Evolutionary conservation across 768 basidiomycete genomes (phyloP).

Genomic region (Rhizopogon vesiculosus): DNA sequence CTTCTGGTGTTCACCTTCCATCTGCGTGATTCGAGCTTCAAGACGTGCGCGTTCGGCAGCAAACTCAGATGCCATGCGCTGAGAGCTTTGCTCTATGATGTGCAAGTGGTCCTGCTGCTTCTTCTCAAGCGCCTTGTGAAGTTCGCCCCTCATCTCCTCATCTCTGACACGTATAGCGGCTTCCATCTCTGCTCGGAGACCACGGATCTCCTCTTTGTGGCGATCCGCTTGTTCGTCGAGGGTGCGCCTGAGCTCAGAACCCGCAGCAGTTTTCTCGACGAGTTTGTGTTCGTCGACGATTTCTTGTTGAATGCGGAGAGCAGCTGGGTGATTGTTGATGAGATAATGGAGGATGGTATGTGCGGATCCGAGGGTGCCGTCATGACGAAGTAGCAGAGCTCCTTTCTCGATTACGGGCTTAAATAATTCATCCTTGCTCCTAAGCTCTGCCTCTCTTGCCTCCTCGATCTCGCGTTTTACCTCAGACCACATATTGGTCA

Average conservation of each 20-base stretch:
- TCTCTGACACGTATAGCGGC: slow-evolving; percentile 40
- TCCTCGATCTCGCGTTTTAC: slow-evolving; percentile 33
- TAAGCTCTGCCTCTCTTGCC: slow-evolving; percentile 42
- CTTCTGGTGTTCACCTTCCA: slow-evolving; percentile 3
- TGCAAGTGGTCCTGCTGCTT: slow-evolving; percentile 40
- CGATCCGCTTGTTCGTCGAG: slow-evolving; percentile 41
- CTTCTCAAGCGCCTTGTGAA: slow-evolving; percentile 38
- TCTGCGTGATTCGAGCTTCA: not conserved
- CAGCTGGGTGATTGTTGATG: slow-evolving; percentile 32
- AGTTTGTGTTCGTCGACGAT: slow-evolving; percentile 44
- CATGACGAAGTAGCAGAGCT: slow-evolving; percentile 38
- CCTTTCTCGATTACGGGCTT: slow-evolving; percentile 47
- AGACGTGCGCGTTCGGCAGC: not conserved
- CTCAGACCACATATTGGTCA: slow-evolving; percentile 50
- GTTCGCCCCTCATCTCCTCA: slow-evolving; percentile 39
- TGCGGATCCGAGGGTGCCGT: slow-evolving; percentile 36
- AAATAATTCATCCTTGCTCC: slow-evolving; percentile 39
- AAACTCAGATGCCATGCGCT: slow-evolving; percentile 1
- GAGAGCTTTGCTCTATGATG: slow-evolving; percentile 10
- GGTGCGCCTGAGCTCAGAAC: slow-evolving; percentile 47
- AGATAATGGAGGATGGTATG: slow-evolving; percentile 38
- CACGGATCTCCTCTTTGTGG: slow-evolving; percentile 41
- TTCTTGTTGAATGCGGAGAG: slow-evolving; percentile 51
- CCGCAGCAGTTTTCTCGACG: slow-evolving; percentile 48
- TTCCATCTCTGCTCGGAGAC: slow-evolving; percentile 44